These are phyloP conservation scores for Penicillium sp. DNA, from an alignment of 2,329 filamentous ascomycete genomes.

Conservation along the genomic window DNA sequence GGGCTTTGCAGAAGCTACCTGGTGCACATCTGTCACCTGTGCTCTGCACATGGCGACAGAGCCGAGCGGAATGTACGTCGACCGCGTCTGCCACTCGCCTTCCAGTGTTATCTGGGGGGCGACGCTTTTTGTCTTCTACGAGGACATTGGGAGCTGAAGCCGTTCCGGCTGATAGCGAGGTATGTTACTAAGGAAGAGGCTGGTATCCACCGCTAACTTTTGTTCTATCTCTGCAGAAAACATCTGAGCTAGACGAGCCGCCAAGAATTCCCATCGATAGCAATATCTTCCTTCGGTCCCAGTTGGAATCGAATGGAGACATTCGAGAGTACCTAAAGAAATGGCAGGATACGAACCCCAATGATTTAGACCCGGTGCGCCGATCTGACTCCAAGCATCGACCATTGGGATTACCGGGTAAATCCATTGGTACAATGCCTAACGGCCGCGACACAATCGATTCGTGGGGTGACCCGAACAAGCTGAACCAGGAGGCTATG, in stretches of 20 bases:
- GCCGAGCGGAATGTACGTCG: constrained; percentile 2
- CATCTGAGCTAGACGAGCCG: not conserved
- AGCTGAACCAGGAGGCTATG: constrained; percentile 19
- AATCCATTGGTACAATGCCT: constrained; percentile 28
- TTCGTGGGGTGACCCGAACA: constrained; percentile 21
- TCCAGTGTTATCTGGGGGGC: not conserved
- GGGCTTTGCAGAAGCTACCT: constrained; percentile 10
- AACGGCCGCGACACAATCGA: constrained; percentile 27
- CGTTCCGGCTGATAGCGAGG: not conserved
- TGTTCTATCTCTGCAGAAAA: not conserved
- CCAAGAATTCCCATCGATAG: constrained; percentile 5
- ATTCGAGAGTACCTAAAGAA: constrained; percentile 36
- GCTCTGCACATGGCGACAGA: constrained; percentile 9
- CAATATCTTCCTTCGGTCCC: constrained; percentile 25
- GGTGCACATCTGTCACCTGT: constrained; percentile 9
- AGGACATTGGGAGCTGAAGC: constrained; percentile 3
- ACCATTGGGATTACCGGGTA: constrained; percentile 4
- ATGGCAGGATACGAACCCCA: constrained; percentile 32
- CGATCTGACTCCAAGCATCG: constrained; percentile 16
- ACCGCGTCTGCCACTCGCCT: not conserved
- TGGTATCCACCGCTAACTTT: not conserved
- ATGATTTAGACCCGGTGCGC: constrained; percentile 25
- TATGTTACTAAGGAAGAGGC: not conserved
- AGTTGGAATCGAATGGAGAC: constrained; percentile 31
- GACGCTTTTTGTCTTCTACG: constrained; percentile 9